A percentile compares a stretch with the other conserved stretches of the same genome.
These are phyloP conservation scores for Xylariomycetidae sp. DNA, from an alignment of 2,329 filamentous ascomycete genomes.

Conservation along the genomic window DNA sequence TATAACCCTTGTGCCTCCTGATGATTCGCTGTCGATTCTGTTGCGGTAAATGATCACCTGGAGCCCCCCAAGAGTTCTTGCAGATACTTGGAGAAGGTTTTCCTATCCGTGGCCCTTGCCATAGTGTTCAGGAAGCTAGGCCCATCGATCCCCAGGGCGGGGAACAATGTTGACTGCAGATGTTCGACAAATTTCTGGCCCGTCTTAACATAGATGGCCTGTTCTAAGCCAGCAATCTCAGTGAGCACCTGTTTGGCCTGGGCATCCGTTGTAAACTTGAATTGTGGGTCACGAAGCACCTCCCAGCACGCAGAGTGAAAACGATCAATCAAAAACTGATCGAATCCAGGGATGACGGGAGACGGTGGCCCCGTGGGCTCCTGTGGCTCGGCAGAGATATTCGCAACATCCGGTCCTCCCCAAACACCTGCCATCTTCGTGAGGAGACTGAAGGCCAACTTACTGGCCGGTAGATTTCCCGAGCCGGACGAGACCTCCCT, in stretches of 20 bases:
- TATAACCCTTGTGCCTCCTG: too few relatives aligned
- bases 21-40: too few relatives aligned
- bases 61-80: constrained; percentile 47
- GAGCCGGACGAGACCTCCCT: constrained; percentile 63
- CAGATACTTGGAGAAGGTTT: constrained; percentile 61
- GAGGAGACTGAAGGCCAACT: constrained; percentile 78
- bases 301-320: constrained; percentile 92
- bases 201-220: constrained; percentile 85
- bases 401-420: constrained; percentile 77
- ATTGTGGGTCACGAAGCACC: constrained; percentile 71
- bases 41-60: too few relatives aligned
- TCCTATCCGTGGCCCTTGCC: constrained; percentile 56
- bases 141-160: constrained; percentile 59
- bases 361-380: constrained; percentile 46
- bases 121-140: constrained; percentile 55
- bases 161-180: constrained; percentile 60
- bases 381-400: constrained; percentile 47
- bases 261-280: constrained; percentile 76
- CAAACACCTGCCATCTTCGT: constrained; percentile 79
- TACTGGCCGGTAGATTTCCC: constrained; percentile 54
- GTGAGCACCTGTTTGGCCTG: constrained; percentile 83
- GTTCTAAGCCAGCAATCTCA: constrained; percentile 83
- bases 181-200: constrained; percentile 74
- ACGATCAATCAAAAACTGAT: constrained; percentile 80
- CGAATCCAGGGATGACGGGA: constrained; percentile 77